phyloP scores from a whole-genome alignment of 2,329 filamentous ascomycete species.

The Tympanopsis confertula region DNA sequence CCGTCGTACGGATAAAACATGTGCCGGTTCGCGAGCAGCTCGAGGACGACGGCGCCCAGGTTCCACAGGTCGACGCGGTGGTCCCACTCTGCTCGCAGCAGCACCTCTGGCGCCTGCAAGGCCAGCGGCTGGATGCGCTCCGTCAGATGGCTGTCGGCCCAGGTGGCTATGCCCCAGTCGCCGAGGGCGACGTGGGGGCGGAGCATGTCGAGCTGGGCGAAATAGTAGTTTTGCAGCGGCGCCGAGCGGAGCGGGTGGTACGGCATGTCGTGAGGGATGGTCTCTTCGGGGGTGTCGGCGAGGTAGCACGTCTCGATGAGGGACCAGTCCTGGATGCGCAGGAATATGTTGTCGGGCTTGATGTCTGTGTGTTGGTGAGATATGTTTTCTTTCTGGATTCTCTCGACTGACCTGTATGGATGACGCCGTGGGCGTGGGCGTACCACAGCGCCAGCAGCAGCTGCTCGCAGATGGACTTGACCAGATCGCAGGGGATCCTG shows the following conservation, averaged over 20 bases:
- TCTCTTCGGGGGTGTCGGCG: conserved; percentile 6
- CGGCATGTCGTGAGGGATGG: conserved; percentile 3
- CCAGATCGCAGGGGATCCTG: conserved; percentile 5
- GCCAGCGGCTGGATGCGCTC: conserved; percentile 13
- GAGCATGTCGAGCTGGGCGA: not conserved
- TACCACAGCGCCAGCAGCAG: conserved; percentile 8
- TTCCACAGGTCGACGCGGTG: conserved; percentile 13
- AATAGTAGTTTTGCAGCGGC: not conserved
- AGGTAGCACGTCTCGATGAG: conserved; percentile 9
- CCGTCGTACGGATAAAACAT: not conserved
- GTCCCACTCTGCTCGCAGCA: conserved; percentile 12
- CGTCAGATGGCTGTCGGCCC: conserved; percentile 11
- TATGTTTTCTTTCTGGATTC: not conserved
- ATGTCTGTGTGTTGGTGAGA: conserved; percentile 8
- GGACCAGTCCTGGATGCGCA: not conserved
- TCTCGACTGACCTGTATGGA: conserved; percentile 9
- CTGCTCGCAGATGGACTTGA: conserved; percentile 8
- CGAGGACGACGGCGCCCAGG: conserved; percentile 7
- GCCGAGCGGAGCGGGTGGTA: not conserved
- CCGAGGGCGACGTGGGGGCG: not conserved
- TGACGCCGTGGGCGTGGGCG: conserved; percentile 10
- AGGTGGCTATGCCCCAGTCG: conserved; percentile 8
- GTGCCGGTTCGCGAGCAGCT: not conserved
- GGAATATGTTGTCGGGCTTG: conserved; percentile 11
- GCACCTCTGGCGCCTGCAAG: conserved; percentile 12